Evolutionary conservation across 2,329 filamentous ascomycete species (phyloP).

Genomic region (Stylonectria norvegica): DNA sequence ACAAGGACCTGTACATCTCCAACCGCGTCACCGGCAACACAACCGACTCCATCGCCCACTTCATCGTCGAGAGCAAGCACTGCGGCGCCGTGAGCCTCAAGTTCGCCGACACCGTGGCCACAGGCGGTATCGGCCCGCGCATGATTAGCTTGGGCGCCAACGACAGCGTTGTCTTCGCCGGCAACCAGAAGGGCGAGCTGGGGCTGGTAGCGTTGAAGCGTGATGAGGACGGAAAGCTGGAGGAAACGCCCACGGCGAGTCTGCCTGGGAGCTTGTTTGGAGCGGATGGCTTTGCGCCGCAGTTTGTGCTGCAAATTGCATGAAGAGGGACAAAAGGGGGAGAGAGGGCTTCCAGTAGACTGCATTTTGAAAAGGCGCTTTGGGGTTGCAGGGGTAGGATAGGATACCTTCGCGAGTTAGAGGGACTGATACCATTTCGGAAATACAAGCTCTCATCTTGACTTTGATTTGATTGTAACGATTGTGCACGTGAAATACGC

Average conservation of each 20-base stretch:
- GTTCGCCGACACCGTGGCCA: conserved; percentile 33
- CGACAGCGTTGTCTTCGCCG: conserved; percentile 41
- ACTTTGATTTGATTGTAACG: too few species aligned
- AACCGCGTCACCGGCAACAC: conserved; percentile 46
- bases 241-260: conserved; percentile 25
- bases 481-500: too few species aligned
- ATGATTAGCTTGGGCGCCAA: conserved; percentile 43
- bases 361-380: too few species aligned
- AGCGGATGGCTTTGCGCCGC: conserved; percentile 26
- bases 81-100: conserved; percentile 29
- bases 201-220: conserved; percentile 41
- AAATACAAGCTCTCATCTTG: too few species aligned
- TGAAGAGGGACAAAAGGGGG: conserved; percentile 2
- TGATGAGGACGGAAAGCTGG: conserved; percentile 28
- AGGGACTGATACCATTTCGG: too few species aligned
- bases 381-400: too few species aligned
- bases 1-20: conserved; percentile 47
- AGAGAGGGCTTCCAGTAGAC: too few species aligned
- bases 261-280: conserved; percentile 28
- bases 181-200: conserved; percentile 42
- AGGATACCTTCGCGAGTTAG: too few species aligned
- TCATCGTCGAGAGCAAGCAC: conserved; percentile 31
- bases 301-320: conserved; percentile 32
- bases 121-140: conserved; percentile 40
- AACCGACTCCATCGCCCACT: conserved; percentile 48